phyloP scores from a whole-genome alignment of 2,329 filamentous ascomycete genomes.

The Colletotrichum tropicale region DNA sequence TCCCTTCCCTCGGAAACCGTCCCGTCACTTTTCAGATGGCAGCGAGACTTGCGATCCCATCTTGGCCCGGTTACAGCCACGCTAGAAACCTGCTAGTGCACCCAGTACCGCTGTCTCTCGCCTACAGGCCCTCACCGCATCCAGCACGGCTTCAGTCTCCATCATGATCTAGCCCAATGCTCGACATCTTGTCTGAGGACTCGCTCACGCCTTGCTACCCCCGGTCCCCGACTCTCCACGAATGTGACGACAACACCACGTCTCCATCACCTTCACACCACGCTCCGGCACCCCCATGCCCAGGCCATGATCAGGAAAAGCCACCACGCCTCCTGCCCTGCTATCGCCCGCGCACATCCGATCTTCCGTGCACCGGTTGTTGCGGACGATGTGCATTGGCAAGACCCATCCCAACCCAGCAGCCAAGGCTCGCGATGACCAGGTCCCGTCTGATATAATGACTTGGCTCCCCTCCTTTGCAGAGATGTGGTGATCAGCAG shows the following conservation, averaged over 20 bases:
- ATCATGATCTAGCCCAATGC: neutral
- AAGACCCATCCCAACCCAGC: neutral
- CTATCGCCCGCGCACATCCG: neutral
- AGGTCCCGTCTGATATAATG: constrained; percentile 17
- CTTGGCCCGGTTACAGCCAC: neutral
- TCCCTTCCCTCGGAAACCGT: constrained; percentile 6
- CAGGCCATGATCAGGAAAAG: neutral
- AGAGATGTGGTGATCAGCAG: constrained; percentile 13
- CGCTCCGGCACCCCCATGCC: constrained; percentile 11
- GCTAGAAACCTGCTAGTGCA: neutral
- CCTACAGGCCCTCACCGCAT: neutral
- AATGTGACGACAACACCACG: neutral
- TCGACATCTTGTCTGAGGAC: neutral
- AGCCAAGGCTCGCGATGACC: constrained; percentile 4
- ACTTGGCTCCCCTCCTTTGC: neutral
- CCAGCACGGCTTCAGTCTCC: neutral
- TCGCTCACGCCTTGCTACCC: neutral
- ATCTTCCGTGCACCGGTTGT: constrained; percentile 9
- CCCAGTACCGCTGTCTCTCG: neutral
- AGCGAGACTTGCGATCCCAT: neutral
- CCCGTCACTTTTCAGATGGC: constrained; percentile 8
- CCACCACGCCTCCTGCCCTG: neutral
- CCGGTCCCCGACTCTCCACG: neutral
- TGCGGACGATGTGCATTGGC: constrained; percentile 1
- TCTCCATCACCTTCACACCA: neutral